Conservation (phyloP, 371 early-diverging fungal genomes). For the Mortierella sp. region DNA sequence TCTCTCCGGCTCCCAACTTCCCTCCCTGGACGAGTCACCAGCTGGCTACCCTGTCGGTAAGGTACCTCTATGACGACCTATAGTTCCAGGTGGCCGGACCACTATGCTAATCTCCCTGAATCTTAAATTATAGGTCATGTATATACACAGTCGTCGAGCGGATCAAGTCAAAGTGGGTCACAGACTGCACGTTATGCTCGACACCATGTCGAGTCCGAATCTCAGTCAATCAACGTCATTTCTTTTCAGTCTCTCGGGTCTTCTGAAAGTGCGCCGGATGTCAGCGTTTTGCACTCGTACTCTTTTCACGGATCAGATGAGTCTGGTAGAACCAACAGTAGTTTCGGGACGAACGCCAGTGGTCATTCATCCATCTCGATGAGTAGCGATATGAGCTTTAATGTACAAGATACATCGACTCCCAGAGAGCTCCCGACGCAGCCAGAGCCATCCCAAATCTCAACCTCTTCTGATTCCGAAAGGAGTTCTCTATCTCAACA, state of each 20-base stretch:
- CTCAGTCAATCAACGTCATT: slow-evolving; percentile 10
- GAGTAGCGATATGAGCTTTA: slow-evolving; percentile 28
- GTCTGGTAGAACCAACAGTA: slow-evolving; percentile 10
- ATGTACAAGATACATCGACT: slow-evolving; percentile 16
- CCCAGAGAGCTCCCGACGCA: slow-evolving; percentile 14
- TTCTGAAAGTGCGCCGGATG: slow-evolving; percentile 1
- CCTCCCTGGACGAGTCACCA: slow-evolving; percentile 34
- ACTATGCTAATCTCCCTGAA: neutral
- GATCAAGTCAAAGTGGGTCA: neutral
- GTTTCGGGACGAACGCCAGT: slow-evolving; percentile 6
- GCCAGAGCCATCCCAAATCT: neutral
- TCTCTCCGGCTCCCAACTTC: slow-evolving; percentile 5
- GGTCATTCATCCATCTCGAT: too few species aligned
- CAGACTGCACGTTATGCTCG: neutral
- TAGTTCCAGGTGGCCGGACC: neutral
- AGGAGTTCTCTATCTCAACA: slow-evolving; percentile 5
- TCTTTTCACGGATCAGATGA: slow-evolving; percentile 11
- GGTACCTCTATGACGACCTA: neutral
- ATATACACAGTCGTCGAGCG: slow-evolving; percentile 3
- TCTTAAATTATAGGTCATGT: slow-evolving; percentile 5
- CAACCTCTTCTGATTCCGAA: slow-evolving; percentile 14
- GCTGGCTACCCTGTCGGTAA: slow-evolving; percentile 16
- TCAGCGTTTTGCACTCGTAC: slow-evolving; percentile 16
- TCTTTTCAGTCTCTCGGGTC: neutral
- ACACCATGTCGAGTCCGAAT: neutral